A percentile compares a stretch with the other conserved stretches of the same genome.
Conservation (phyloP, 306 rosid species). For the Glycine tomentella region DNA sequence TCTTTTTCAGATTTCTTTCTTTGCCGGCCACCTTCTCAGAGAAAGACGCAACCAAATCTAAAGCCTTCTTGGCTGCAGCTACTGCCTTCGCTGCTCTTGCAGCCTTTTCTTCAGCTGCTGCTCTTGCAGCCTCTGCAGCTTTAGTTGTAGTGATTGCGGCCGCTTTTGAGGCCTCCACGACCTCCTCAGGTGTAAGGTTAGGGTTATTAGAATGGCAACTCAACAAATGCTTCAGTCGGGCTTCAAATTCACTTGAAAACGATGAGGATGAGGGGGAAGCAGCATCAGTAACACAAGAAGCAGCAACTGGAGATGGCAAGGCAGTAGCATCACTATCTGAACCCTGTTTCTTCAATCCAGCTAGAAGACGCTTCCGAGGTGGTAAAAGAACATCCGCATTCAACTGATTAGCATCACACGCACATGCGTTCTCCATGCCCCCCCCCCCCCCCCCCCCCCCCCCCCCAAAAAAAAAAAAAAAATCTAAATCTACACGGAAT, state of each 20-base stretch:
- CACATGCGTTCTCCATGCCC: conserved; percentile 84
- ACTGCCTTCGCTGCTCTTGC: conserved; percentile 86
- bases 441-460: too few relatives aligned
- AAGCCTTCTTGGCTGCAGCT: conserved; percentile 87
- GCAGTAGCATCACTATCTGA: conserved; percentile 65
- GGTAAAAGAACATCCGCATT: conserved; percentile 94
- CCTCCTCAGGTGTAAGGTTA: conserved; percentile 76
- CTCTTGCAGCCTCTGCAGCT: conserved; percentile 85
- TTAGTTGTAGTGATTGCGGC: conserved; percentile 72
- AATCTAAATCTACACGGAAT: conserved; percentile 53
- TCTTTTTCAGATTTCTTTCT: conserved; percentile 74
- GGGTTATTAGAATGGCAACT: conserved; percentile 65
- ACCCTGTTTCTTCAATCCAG: conserved; percentile 91
- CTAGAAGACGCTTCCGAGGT: conserved; percentile 97
- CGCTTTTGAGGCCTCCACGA: conserved; percentile 70
- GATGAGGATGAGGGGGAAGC: conserved; percentile 59
- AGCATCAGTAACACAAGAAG: too few relatives aligned
- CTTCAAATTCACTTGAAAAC: conserved; percentile 65
- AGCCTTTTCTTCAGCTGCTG: conserved; percentile 83
- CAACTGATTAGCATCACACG: conserved; percentile 68
- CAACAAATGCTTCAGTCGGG: conserved; percentile 71
- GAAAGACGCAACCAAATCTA: conserved; percentile 87
- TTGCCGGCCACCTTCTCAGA: conserved; percentile 65
- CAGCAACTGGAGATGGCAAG: conserved; percentile 63
- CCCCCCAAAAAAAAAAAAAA: too few relatives aligned